Evolutionary conservation across 2,329 filamentous ascomycete species (phyloP).

Genomic region (Pestalotiopsis sp.): DNA sequence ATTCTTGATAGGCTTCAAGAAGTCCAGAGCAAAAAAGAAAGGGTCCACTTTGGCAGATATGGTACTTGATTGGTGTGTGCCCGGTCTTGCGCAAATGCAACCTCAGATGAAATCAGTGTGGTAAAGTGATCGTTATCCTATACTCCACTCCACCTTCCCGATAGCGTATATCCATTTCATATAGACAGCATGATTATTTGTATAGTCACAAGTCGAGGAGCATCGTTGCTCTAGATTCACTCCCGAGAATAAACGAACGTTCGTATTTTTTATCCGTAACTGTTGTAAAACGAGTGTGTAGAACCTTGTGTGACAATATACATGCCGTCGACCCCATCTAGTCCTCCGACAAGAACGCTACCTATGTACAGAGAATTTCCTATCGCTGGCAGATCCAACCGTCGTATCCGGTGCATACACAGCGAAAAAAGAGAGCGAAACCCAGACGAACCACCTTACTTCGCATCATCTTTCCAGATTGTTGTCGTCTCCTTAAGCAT

Average conservation of each 20-base stretch:
- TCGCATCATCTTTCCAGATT: background rate
- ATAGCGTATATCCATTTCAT: background rate
- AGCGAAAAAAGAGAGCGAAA: background rate
- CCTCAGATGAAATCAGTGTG: too few relatives aligned
- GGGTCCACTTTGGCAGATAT: too few relatives aligned
- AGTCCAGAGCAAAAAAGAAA: too few relatives aligned
- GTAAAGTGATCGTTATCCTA: background rate
- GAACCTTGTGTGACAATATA: background rate
- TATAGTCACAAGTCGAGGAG: background rate
- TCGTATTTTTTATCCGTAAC: too few relatives aligned
- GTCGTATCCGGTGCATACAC: background rate
- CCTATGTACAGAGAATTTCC: background rate
- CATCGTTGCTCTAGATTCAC: background rate
- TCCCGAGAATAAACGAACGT: background rate
- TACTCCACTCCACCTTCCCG: background rate
- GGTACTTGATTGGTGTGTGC: too few relatives aligned
- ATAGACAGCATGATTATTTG: background rate
- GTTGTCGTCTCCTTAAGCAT: background rate
- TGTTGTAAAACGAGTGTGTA: background rate
- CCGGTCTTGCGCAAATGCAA: too few relatives aligned
- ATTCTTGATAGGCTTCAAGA: too few relatives aligned
- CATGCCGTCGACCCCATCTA: background rate
- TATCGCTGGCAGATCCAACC: background rate
- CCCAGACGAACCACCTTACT: background rate
- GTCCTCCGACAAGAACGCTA: background rate